Evolutionary conservation across 257 asterid genomes (phyloP), one percentile per base, ranked within the genome.

Genomic region (Gardenia jasminoides): DNA sequence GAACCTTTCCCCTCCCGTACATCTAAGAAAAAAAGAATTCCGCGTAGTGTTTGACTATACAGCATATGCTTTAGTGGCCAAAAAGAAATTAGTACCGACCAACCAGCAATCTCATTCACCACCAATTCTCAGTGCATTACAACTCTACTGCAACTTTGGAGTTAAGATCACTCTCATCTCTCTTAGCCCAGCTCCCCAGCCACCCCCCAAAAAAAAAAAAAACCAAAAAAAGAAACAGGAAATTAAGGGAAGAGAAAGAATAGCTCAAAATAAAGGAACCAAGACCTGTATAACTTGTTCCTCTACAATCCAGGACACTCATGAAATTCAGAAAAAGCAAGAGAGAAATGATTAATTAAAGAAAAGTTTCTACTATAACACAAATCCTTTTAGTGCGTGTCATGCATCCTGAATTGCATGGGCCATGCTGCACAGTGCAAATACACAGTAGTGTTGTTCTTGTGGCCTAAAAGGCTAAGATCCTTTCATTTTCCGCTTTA

Each of bases 61-160:
- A 11, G n/a, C n/a, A n/a, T n/a, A n/a, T n/a, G n/a, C n/a, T 36
- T 36, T 67, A 54, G 80, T 72, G 70, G 78, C 39, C 5, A 79
- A 65, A 79, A 79, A 50, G 80, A 75, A 65, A 46, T 64, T 67
- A 64, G 79, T 31, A 52, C 81, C 80, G 47, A 15, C 61, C 76
- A 71, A 69, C 74, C 46, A 26, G 59, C 74, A 72, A 46, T 71
- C 52, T 56, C 79, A 67, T 43, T 56, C 80, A 80, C 66, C 70
- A 52, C 9, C 17, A 10, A 31, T n/a, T 47, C 75, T 69, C 80
- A 78, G 80, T 76, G 84, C 80, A 70, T 70, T 76, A 81, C 84
- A 81, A 81, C 83, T 79, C 77, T 15, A 67, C n/a, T 30, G 24
- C 56, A 80, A 73, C 80, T 41, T 59, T 39, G 28, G 41, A 64